Evolutionary conservation across 176 grass and related monocot genomes (phyloP).

Genomic region (Carex parvula): DNA sequence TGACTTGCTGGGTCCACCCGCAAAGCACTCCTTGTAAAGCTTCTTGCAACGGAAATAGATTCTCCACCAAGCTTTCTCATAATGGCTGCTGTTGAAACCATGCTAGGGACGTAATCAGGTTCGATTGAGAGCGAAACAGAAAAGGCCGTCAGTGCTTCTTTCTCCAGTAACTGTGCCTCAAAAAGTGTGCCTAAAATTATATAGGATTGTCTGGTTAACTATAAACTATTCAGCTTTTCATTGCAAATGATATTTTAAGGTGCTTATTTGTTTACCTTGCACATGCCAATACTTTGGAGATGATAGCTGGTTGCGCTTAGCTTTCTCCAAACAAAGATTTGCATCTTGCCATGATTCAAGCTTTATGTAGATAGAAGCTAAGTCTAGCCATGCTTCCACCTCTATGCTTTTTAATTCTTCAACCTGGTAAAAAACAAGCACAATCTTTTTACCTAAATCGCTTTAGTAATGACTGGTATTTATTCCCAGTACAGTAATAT

Average conservation of each 20-base stretch:
- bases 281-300: slow-evolving; percentile 72
- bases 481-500: neutral
- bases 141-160: slow-evolving; percentile 71
- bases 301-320: slow-evolving; percentile 46
- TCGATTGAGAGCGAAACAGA: slow-evolving; percentile 68
- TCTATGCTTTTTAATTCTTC: slow-evolving; percentile 60
- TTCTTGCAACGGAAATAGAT: slow-evolving; percentile 53
- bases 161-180: slow-evolving; percentile 68
- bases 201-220: neutral
- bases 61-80: slow-evolving; percentile 53
- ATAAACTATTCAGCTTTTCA: neutral
- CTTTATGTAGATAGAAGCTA: slow-evolving; percentile 81
- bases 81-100: slow-evolving; percentile 79
- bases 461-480: neutral
- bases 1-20: slow-evolving; percentile 68
- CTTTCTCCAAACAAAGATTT: slow-evolving; percentile 70
- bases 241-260: neutral
- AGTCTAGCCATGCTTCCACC: slow-evolving; percentile 84
- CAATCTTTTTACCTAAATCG: neutral
- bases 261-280: slow-evolving; percentile 51
- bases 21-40: slow-evolving; percentile 62
- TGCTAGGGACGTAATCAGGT: slow-evolving; percentile 75
- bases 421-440: slow-evolving; percentile 36
- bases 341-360: slow-evolving; percentile 73
- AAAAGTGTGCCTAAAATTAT: slow-evolving; percentile 49